Evolutionary conservation across 2,329 filamentous ascomycete species (phyloP).

Genomic region (Zymoseptoria brevis): DNA sequence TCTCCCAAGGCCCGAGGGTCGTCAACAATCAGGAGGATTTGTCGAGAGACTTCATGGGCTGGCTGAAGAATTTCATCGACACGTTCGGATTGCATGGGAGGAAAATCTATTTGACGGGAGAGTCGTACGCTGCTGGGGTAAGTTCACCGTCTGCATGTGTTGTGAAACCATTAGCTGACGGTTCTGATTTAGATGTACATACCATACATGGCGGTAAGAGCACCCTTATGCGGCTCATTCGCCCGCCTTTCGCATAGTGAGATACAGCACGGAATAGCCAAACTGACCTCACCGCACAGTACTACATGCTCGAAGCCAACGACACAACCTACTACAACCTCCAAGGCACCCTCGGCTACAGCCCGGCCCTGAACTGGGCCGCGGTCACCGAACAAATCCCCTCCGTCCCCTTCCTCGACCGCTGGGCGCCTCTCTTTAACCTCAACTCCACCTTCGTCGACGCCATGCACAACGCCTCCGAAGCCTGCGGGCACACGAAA

Average conservation of each 20-base stretch:
- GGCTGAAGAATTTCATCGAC: slow-evolving; percentile 44
- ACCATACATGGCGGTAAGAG: slow-evolving; percentile 29
- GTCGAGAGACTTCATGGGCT: slow-evolving; percentile 35
- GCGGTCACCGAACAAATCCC: slow-evolving; percentile 25
- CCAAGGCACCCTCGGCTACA: slow-evolving; percentile 25
- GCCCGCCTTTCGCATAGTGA: no score
- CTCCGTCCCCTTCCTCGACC: slow-evolving; percentile 3
- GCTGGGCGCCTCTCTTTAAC: slow-evolving; percentile 30
- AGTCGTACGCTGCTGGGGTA: slow-evolving; percentile 3
- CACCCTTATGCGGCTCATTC: no score
- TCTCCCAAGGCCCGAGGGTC: slow-evolving; percentile 29
- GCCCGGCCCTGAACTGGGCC: slow-evolving; percentile 40
- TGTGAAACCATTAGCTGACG: no score
- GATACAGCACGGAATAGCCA: no score
- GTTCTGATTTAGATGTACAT: slow-evolving; percentile 23
- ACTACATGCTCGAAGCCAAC: slow-evolving; percentile 20
- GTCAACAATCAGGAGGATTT: slow-evolving; percentile 34
- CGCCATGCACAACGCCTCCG: slow-evolving; percentile 26
- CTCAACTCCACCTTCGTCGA: slow-evolving; percentile 36
- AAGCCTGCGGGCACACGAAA: slow-evolving; percentile 29
- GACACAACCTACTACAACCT: slow-evolving; percentile 28
- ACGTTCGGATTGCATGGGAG: slow-evolving; percentile 42
- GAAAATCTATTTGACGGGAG: slow-evolving; percentile 36
- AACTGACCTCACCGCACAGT: background rate
- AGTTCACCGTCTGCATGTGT: no score